Percentiles rank a stretch among this genome's conserved stretches.
Evolutionary conservation across 2,329 filamentous ascomycete genomes (phyloP).

Genomic region (Leptographium wingfieldii): DNA sequence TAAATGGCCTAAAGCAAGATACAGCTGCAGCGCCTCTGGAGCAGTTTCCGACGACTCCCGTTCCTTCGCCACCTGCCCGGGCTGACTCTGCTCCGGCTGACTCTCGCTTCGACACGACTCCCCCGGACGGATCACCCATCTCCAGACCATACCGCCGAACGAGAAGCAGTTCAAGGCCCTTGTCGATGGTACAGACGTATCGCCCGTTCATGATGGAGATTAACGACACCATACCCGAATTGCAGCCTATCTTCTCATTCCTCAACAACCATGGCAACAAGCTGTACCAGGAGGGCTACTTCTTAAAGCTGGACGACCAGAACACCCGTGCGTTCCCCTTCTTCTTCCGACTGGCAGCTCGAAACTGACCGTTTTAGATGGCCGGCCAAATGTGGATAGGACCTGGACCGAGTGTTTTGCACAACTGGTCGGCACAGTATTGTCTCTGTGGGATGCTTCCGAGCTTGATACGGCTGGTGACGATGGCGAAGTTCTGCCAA

Average conservation of each 20-base stretch:
- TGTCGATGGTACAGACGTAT: conserved; percentile 78
- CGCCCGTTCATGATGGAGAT: conserved; percentile 79
- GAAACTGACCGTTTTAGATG: conserved; percentile 43
- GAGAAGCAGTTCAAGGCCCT: conserved; percentile 51
- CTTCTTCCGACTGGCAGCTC: neutral
- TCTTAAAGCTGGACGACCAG: conserved; percentile 89
- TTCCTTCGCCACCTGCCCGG: conserved; percentile 15
- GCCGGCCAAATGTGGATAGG: conserved; percentile 71
- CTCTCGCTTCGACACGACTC: conserved; percentile 2
- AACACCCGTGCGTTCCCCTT: conserved; percentile 61
- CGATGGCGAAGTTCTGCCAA: conserved; percentile 42
- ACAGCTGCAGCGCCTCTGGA: neutral
- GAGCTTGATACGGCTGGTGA: conserved; percentile 80
- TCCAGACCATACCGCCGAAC: conserved; percentile 28
- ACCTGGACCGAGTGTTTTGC: conserved; percentile 96
- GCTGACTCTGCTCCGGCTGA: conserved; percentile 27
- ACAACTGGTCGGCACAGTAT: conserved; percentile 85
- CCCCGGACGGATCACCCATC: conserved; percentile 26
- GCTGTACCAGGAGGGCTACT: conserved; percentile 95
- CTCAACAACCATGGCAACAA: conserved; percentile 94
- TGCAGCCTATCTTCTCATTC: conserved; percentile 87
- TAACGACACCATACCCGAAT: conserved; percentile 77
- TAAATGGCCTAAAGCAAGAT: neutral
- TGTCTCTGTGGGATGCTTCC: conserved; percentile 91
- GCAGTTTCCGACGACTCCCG: conserved; percentile 9